These are phyloP conservation scores for Hippophae rhamnoides DNA, from an alignment of 306 rosid genomes.

Conservation along the genomic window DNA sequence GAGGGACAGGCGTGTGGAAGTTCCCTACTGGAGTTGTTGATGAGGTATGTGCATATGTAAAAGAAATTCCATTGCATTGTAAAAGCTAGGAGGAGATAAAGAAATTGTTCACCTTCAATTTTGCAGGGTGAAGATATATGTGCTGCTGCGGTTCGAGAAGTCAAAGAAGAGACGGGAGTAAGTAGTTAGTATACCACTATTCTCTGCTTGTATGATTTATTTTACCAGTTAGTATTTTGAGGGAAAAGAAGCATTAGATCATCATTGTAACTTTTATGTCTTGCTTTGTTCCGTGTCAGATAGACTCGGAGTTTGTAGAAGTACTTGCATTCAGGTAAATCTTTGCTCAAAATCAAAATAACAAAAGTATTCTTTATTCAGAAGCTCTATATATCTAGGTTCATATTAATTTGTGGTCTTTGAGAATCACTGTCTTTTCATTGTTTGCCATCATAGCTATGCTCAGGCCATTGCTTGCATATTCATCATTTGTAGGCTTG, in stretches of 20 bases:
- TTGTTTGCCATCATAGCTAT: no score
- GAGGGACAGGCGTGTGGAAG: slow-evolving; percentile 76
- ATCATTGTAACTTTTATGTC: no score
- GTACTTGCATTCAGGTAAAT: slow-evolving; percentile 71
- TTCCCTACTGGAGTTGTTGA: slow-evolving; percentile 83
- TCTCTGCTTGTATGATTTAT: background rate
- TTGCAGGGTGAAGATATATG: slow-evolving; percentile 70
- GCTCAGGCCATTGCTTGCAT: no score
- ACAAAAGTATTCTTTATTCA: background rate
- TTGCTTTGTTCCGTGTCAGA: slow-evolving; percentile 35
- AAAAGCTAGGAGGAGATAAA: background rate
- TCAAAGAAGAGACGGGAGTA: slow-evolving; percentile 91
- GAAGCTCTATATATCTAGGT: background rate
- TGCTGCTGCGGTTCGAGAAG: slow-evolving; percentile 70
- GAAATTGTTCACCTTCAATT: slow-evolving; percentile 10
- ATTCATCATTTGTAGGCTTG: no score
- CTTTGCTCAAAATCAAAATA: background rate
- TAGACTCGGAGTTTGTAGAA: slow-evolving; percentile 65
- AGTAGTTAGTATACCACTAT: slow-evolving; percentile 20
- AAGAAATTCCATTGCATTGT: slow-evolving; percentile 4
- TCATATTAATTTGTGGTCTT: background rate
- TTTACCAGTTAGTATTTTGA: background rate
- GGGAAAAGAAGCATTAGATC: background rate
- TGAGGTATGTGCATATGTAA: slow-evolving; percentile 38
- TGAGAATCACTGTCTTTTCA: no score